Evolutionary conservation across 192 early-diverging fungal genomes (phyloP).

Genomic region (Backusella morwellensis): DNA sequence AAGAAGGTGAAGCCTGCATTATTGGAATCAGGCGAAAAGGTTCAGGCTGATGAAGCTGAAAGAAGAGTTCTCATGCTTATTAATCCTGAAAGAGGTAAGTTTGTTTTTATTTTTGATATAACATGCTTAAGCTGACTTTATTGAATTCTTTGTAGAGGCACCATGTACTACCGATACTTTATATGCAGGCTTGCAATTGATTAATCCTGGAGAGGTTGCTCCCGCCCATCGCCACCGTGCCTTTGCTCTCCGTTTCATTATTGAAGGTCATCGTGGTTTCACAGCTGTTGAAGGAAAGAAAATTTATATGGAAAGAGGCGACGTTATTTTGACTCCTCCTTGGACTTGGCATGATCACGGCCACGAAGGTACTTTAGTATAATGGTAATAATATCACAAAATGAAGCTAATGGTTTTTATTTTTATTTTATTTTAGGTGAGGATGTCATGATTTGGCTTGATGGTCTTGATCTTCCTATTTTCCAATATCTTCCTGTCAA

Average conservation of each 20-base stretch:
- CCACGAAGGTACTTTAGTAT: background rate
- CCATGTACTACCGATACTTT: slow-evolving; percentile 14
- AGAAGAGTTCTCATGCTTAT: slow-evolving; percentile 15
- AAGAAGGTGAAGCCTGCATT: slow-evolving; percentile 8
- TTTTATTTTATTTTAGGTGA: background rate
- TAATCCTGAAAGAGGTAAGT: slow-evolving; percentile 4
- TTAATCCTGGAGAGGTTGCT: slow-evolving; percentile 13
- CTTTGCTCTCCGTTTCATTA: slow-evolving; percentile 14
- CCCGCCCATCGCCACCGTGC: slow-evolving; percentile 15
- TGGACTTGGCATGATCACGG: slow-evolving; percentile 18
- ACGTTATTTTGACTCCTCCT: slow-evolving; percentile 15
- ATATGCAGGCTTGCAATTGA: slow-evolving; percentile 10
- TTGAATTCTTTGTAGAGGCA: background rate
- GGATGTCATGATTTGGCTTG: slow-evolving; percentile 18
- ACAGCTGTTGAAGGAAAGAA: slow-evolving; percentile 16
- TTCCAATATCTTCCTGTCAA: slow-evolving; percentile 12
- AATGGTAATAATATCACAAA: background rate
- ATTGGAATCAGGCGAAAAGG: background rate
- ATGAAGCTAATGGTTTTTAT: background rate
- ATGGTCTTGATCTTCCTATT: slow-evolving; percentile 12
- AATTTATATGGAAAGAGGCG: slow-evolving; percentile 16
- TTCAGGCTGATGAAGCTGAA: slow-evolving; percentile 13
- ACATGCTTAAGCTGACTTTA: background rate
- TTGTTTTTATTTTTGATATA: background rate
- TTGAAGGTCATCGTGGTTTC: slow-evolving; percentile 7